Evolutionary conservation across 2,329 filamentous ascomycete species (phyloP).

Genomic region (Beauveria bassiana): DNA sequence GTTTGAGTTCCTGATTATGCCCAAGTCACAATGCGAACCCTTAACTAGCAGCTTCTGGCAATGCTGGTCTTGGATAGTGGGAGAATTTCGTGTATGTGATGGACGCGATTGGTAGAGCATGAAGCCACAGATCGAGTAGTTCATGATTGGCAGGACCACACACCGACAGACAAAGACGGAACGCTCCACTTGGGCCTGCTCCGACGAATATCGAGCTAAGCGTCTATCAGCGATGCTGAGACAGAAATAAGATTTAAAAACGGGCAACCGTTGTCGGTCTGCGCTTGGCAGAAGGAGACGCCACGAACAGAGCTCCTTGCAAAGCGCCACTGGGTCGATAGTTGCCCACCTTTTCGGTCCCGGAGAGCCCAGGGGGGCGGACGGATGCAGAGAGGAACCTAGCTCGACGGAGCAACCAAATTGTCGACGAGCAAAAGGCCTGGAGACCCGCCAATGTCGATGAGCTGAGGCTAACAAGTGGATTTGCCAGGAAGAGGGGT

Average conservation of each 20-base stretch:
- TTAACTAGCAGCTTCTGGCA: not conserved
- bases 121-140: not conserved
- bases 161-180: not conserved
- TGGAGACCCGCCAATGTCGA: slow-evolving; percentile 3
- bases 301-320: not conserved
- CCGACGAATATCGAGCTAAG: not conserved
- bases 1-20: not conserved
- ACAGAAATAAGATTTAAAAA: not conserved
- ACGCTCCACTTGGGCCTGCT: not conserved
- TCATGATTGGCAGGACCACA: slow-evolving; percentile 8
- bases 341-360: slow-evolving; percentile 4
- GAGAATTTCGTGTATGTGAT: not conserved
- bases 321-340: slow-evolving; percentile 5
- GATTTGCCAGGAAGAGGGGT: not conserved
- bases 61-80: not conserved
- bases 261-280: not conserved
- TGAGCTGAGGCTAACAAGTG: not conserved
- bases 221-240: not conserved
- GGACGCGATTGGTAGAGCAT: not conserved
- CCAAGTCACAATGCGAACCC: not conserved
- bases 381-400: not conserved
- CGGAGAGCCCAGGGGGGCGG: not conserved
- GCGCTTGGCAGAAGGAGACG: slow-evolving; percentile 7
- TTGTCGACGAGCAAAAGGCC: not conserved
- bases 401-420: slow-evolving; percentile 1